Conservation (phyloP, 2,329 filamentous ascomycete species). For the Epichloe sp. region DNA sequence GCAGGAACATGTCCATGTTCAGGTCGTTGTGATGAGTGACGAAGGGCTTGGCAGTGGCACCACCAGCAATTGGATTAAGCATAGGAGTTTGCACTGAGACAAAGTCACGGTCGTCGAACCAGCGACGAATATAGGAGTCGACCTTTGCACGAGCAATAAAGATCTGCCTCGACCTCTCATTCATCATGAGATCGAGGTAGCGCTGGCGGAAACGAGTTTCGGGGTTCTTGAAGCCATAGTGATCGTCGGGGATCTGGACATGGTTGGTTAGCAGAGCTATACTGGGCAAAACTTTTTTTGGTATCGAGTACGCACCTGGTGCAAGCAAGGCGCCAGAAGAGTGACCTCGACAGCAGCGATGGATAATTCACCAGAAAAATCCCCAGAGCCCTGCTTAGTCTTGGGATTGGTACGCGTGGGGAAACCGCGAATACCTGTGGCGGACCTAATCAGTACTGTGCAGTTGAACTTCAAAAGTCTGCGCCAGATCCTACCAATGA, state of each 20-base stretch:
- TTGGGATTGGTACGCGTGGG: slow-evolving; percentile 64
- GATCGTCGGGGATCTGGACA: slow-evolving; percentile 56
- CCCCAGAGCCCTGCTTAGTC: slow-evolving; percentile 68
- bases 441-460: not conserved
- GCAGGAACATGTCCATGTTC: slow-evolving; percentile 88
- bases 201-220: slow-evolving; percentile 88
- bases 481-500: slow-evolving; percentile 47
- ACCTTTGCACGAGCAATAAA: slow-evolving; percentile 81
- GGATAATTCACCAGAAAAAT: slow-evolving; percentile 62
- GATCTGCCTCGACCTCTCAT: slow-evolving; percentile 70
- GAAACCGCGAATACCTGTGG: slow-evolving; percentile 17
- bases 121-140: slow-evolving; percentile 75
- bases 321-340: slow-evolving; percentile 80
- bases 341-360: slow-evolving; percentile 82
- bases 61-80: slow-evolving; percentile 91
- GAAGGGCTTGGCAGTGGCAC: slow-evolving; percentile 88
- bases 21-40: slow-evolving; percentile 92
- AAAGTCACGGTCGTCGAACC: slow-evolving; percentile 80
- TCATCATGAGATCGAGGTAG: slow-evolving; percentile 95
- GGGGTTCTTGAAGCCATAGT: slow-evolving; percentile 90
- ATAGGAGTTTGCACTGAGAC: slow-evolving; percentile 94
- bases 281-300: not conserved
- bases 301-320: slow-evolving; percentile 46
- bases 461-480: not conserved
- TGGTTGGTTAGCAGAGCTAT: not conserved